phyloP scores from a whole-genome alignment of 805 yeast genomes.

The Cyberlindnera petersonii region DNA sequence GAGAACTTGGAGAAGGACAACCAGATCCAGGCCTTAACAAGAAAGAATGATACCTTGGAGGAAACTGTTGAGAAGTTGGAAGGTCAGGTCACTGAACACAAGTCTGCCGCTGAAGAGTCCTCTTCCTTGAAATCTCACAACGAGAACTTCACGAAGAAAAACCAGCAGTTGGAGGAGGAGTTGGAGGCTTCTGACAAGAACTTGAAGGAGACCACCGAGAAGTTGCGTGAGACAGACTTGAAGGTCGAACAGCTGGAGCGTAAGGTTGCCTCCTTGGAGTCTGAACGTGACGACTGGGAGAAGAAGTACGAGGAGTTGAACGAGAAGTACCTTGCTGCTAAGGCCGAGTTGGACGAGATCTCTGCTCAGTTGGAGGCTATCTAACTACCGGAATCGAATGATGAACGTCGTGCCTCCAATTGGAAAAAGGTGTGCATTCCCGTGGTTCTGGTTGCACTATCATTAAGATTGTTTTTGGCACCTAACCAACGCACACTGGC shows the following conservation, averaged over 20 bases:
- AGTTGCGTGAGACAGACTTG: slow-evolving; percentile 91
- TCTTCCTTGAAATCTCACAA: slow-evolving; percentile 83
- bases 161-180: slow-evolving; percentile 83
- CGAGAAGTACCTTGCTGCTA: slow-evolving; percentile 76
- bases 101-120: slow-evolving; percentile 87
- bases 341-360: slow-evolving; percentile 94
- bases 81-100: slow-evolving; percentile 65
- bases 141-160: slow-evolving; percentile 87
- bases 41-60: slow-evolving; percentile 88
- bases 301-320: slow-evolving; percentile 84
- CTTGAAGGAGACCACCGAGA: slow-evolving; percentile 89
- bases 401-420: background rate
- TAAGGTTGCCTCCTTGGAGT: slow-evolving; percentile 86
- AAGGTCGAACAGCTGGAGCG: slow-evolving; percentile 95
- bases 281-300: slow-evolving; percentile 89
- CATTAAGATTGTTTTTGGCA: background rate
- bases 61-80: slow-evolving; percentile 73
- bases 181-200: slow-evolving; percentile 86
- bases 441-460: slow-evolving; percentile 5
- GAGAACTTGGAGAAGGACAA: slow-evolving; percentile 90
- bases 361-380: slow-evolving; percentile 82
- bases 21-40: slow-evolving; percentile 87
- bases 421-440: slow-evolving; percentile 3
- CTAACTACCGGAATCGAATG: slow-evolving; percentile 18
- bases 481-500: slow-evolving; percentile 1